Evolutionary conservation across 768 basidiomycete species (phyloP).

Genomic region (Auricularia heimuer): DNA sequence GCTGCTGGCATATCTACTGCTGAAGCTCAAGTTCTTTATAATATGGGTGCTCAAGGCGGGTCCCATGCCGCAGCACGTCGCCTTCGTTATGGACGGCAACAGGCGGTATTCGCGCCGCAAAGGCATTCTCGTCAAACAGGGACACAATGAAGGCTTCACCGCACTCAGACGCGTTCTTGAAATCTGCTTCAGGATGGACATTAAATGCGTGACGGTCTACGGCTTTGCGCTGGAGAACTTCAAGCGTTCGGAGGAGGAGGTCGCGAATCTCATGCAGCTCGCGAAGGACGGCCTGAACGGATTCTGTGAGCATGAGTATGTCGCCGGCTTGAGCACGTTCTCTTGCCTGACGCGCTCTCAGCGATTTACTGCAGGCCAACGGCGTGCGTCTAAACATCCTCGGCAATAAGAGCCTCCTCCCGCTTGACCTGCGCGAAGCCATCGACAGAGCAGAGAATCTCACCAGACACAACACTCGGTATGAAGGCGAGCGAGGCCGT

Average conservation of each 20-base stretch:
- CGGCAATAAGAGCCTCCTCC: conserved; percentile 68
- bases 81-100: conserved; percentile 69
- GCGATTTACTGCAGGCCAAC: conserved; percentile 70
- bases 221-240: conserved; percentile 99
- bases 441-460: conserved; percentile 62
- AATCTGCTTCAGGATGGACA: conserved; percentile 67
- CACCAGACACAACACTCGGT: conserved; percentile 70
- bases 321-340: conserved; percentile 4
- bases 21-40: neutral
- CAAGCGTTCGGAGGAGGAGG: conserved; percentile 75
- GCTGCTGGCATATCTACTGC: neutral
- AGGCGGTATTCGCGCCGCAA: conserved; percentile 33
- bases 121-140: conserved; percentile 57
- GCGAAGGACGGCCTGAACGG: conserved; percentile 71
- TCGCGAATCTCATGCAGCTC: conserved; percentile 78
- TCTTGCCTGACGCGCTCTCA: conserved; percentile 19
- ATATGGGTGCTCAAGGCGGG: conserved; percentile 34
- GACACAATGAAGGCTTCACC: conserved; percentile 78
- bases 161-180: conserved; percentile 77
- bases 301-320: conserved; percentile 72
- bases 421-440: conserved; percentile 60
- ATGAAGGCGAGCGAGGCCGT: conserved; percentile 11
- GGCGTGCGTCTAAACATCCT: conserved; percentile 79
- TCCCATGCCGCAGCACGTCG: conserved; percentile 82
- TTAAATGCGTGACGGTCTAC: conserved; percentile 85